These are phyloP conservation scores for Raffaelea ambrosiae DNA, from an alignment of 2,329 filamentous ascomycete genomes.

Conservation along the genomic window DNA sequence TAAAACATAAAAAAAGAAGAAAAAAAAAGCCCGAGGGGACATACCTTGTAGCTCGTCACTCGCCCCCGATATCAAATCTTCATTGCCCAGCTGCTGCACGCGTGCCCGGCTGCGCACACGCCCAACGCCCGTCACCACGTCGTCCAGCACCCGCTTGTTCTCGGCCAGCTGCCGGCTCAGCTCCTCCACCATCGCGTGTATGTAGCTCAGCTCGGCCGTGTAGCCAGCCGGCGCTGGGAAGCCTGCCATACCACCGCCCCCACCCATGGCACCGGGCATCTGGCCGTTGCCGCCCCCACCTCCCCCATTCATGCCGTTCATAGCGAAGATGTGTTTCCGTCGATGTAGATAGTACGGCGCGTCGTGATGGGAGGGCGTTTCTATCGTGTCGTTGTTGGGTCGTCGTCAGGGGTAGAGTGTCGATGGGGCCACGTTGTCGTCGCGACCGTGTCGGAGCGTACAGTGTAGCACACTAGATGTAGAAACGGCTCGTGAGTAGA, in stretches of 20 bases:
- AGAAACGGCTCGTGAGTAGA: too few species aligned
- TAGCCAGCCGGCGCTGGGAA: slow-evolving; percentile 58
- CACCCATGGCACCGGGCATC: slow-evolving; percentile 24
- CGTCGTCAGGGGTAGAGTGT: too few species aligned
- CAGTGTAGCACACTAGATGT: too few species aligned
- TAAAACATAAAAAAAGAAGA: not conserved
- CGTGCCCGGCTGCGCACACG: slow-evolving; percentile 50
- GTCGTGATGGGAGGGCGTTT: too few species aligned
- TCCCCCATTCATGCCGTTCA: slow-evolving; percentile 38
- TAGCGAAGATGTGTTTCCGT: slow-evolving; percentile 16
- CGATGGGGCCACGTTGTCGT: too few species aligned
- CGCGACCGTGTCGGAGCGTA: too few species aligned
- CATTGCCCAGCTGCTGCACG: slow-evolving; percentile 43
- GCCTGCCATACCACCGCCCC: slow-evolving; percentile 31
- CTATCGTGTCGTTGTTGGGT: too few species aligned
- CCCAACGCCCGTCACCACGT: slow-evolving; percentile 55
- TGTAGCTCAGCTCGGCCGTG: slow-evolving; percentile 59
- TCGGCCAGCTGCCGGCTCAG: slow-evolving; percentile 55
- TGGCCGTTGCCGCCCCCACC: too few species aligned
- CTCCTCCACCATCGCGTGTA: slow-evolving; percentile 60
- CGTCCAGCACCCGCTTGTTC: slow-evolving; percentile 52
- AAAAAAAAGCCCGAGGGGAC: not conserved
- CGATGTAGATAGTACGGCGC: too few species aligned
- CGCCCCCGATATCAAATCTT: slow-evolving; percentile 47
- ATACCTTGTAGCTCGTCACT: slow-evolving; percentile 49